Conservation (phyloP, 2,329 filamentous ascomycete species). For the Calonectria honghensis region DNA sequence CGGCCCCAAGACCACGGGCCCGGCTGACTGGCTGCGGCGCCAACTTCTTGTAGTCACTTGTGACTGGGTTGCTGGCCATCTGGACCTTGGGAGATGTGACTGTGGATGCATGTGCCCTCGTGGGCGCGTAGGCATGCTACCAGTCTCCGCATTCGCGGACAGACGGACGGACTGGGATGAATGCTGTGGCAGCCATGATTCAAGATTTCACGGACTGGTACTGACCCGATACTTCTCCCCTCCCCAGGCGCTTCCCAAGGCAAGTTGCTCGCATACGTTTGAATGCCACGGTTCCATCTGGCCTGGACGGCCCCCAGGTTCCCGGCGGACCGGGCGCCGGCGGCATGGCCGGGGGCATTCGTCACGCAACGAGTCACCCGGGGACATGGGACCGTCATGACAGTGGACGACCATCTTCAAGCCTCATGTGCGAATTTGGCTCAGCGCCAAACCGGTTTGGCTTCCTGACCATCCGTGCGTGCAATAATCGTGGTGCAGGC, state of each 20-base stretch:
- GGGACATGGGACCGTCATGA: constrained; percentile 24
- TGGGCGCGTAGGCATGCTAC: constrained; percentile 36
- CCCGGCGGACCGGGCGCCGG: constrained; percentile 37
- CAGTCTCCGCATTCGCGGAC: constrained; percentile 25
- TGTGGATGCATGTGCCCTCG: constrained; percentile 36
- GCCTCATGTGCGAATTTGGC: constrained; percentile 29
- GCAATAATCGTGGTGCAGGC: background rate
- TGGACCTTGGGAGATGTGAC: constrained; percentile 36
- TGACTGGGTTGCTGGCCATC: constrained; percentile 29
- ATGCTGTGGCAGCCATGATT: constrained; percentile 7
- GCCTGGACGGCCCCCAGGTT: constrained; percentile 26
- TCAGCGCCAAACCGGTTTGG: constrained; percentile 18
- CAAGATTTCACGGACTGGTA: constrained; percentile 5
- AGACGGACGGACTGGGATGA: constrained; percentile 15
- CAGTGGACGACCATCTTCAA: constrained; percentile 20
- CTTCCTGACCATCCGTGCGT: constrained; percentile 10
- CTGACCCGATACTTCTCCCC: background rate
- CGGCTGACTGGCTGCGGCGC: constrained; percentile 32
- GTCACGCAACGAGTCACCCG: constrained; percentile 28
- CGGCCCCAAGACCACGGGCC: constrained; percentile 28
- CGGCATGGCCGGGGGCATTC: constrained; percentile 30
- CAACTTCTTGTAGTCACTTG: constrained; percentile 16
- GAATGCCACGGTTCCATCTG: constrained; percentile 27
- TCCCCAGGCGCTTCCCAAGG: background rate
- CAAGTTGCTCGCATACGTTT: background rate